These are phyloP conservation scores for Mallotus nudiflorus DNA, from an alignment of 345 rosid species.

Conservation along the genomic window DNA sequence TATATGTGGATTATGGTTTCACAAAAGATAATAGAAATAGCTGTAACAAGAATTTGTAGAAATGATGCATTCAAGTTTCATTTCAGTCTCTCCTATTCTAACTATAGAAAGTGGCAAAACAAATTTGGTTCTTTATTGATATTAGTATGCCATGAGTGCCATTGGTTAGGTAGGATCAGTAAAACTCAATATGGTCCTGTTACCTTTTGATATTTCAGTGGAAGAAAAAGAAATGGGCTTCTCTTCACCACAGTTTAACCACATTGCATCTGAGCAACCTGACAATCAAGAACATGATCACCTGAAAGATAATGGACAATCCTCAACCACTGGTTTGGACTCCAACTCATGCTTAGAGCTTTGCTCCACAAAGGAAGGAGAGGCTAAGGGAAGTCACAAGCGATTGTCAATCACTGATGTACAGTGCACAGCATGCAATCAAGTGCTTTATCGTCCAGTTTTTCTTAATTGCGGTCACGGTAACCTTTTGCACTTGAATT, in stretches of 20 bases:
- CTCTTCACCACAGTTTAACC: slow-evolving; percentile 64
- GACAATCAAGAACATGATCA: slow-evolving; percentile 25
- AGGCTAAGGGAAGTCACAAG: slow-evolving; percentile 24
- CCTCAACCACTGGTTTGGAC: slow-evolving; percentile 20
- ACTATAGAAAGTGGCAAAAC: not conserved
- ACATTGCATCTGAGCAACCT: slow-evolving; percentile 21
- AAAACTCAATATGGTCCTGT: not conserved
- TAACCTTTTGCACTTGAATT: slow-evolving; percentile 28
- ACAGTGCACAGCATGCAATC: slow-evolving; percentile 68
- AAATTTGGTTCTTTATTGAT: not conserved
- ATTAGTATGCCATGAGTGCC: not conserved
- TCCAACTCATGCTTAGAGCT: slow-evolving; percentile 16
- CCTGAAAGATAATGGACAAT: slow-evolving; percentile 14
- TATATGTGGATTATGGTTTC: not conserved
- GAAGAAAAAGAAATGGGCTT: slow-evolving; percentile 36
- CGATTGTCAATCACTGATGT: slow-evolving; percentile 49
- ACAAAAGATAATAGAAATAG: not conserved
- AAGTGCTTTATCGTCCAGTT: slow-evolving; percentile 58
- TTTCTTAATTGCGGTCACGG: slow-evolving; percentile 92
- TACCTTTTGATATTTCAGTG: slow-evolving; percentile 42
- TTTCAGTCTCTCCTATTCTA: not conserved
- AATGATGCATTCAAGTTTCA: not conserved
- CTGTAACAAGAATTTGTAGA: not conserved
- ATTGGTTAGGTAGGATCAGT: not conserved
- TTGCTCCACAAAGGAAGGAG: slow-evolving; percentile 27